Evolutionary conservation across 106 monocot genomes (phyloP), one percentile per base, ranked within the genome.

Genomic region (Acorus calamus): DNA sequence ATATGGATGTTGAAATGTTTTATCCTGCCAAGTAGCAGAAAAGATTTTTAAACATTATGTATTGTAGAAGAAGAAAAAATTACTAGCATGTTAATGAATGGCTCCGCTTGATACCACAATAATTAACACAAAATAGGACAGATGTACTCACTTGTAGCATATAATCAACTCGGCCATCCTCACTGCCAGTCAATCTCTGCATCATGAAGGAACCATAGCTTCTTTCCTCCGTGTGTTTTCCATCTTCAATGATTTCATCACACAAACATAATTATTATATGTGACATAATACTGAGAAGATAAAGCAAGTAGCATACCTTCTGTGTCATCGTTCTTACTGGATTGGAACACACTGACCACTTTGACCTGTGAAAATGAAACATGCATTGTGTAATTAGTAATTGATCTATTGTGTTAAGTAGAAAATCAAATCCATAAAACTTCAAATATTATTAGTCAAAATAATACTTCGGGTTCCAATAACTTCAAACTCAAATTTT

Each of bases 1-100:
- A 56, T 92, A 98, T 11, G 82, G 73, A 65, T 92, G 98, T 69
- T 79, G 78, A 92, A 98, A 98, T 47, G 98, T 91, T 81, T 88
- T 85, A 11, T 88, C 82, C 92, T 98, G 90, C 68, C 28, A 28
- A 28, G 28, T 28, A 28, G 28, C 28, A 14, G 54, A 71, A 46
- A 61, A 42, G 11, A 11, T 28, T 28, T 28, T 28, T 28, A 28
- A 28, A 28, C 28, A 28, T 28, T 28, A 28, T 28, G 28, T 46
- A 4, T 9, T 50, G 13, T 43, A 56, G 58, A 64, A 8, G 59
- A 52, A 45, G 3, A 14, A 60, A 71, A 46, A 61, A 42, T 6
- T 6, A 53, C 51, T 49, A 62, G 42, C 28, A 28, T 28, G 28
- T 28, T 28, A 28, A 28, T 28, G 28, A 28, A 28, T 28, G 0